Percentiles rank a stretch among this genome's conserved stretches.
phyloP scores from a whole-genome alignment of 1,139 yeast species.

The Starmera stellimalicola region DNA sequence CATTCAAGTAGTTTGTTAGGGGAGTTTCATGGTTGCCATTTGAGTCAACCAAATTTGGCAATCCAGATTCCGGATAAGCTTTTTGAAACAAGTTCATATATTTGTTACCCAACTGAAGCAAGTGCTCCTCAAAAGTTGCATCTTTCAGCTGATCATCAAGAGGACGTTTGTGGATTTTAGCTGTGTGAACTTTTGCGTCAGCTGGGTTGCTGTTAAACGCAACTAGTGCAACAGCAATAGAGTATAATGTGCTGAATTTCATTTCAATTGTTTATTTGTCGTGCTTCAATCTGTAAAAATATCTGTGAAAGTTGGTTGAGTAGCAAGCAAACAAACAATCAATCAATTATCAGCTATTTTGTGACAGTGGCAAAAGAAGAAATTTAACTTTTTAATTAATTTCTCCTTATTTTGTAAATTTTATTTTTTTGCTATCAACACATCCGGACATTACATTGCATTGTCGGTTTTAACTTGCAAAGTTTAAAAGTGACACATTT shows the following conservation, averaged over 20 bases:
- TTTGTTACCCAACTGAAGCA: slow-evolving; percentile 63
- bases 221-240: slow-evolving; percentile 47
- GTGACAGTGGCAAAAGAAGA: too few relatives aligned
- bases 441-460: too few relatives aligned
- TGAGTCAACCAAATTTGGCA: slow-evolving; percentile 33
- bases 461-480: too few relatives aligned
- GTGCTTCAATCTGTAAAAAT: too few relatives aligned
- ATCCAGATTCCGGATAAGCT: slow-evolving; percentile 28
- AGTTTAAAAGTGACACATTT: too few relatives aligned
- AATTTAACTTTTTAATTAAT: too few relatives aligned
- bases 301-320: too few relatives aligned
- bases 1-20: slow-evolving; percentile 83
- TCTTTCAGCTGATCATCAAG: slow-evolving; percentile 53
- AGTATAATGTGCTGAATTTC: slow-evolving; percentile 63
- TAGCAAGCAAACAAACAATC: too few relatives aligned
- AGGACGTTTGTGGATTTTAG: slow-evolving; percentile 57
- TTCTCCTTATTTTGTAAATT: too few relatives aligned
- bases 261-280: too few relatives aligned
- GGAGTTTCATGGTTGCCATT: slow-evolving; percentile 58
- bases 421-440: not conserved
- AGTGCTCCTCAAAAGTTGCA: slow-evolving; percentile 50
- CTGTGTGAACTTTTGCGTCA: slow-evolving; percentile 55
- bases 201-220: slow-evolving; percentile 39
- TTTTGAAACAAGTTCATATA: slow-evolving; percentile 50
- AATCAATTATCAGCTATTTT: too few relatives aligned